Base-by-base conservation (phyloP, 2,329 filamentous ascomycete species). In the Hypoxylon sp. region DNA sequence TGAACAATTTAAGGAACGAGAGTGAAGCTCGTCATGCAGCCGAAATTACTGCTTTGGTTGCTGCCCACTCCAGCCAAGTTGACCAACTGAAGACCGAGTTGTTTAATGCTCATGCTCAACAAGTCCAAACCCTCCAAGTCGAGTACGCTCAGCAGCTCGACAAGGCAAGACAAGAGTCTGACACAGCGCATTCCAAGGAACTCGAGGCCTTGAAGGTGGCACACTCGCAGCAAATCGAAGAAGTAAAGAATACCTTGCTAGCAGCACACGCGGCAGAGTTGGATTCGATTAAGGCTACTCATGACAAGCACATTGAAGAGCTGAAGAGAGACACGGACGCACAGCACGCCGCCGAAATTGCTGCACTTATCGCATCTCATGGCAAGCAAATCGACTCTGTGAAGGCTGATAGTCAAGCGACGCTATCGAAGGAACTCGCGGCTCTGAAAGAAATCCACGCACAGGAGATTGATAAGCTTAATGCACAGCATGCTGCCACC, bases 401-500 rank as follows among this genome's bases (percentile, higher is more conserved):
- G 29, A 75, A 75, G 55, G 68, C 70, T 17, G 75, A 76, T 2
- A 70, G 63, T 8, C 75, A 78, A 31, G 71, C 72, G 10, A 67
- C 55, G 5, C 62, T 75, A 50, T 69, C 73, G 13, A 75, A 65
- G 61, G 76, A 78, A 44, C 58, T 79, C n/a, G 63, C 71, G 7
- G 62, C 73, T 21, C 59, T 78, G 13, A 77, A 76, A 59, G 72
- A 74, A 42, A 21, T 62, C 1, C 77, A 79, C 57, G 72, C 74
- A 1, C 69, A 75, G 19, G 75, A 78, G 46, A 74, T 79, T 7
- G 75, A 78, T 32, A 35, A 69, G 1, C 57, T 78, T 4, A 75
- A 76, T 42, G 69, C 57, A 35, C 73, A 77, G 53, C 73, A 78
- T 56, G 74, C 76, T 39, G 68, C 73, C 21, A 74, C 75, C 29